phyloP scores from a whole-genome alignment of 345 rosid species.

The Fremontodendron californicum region DNA sequence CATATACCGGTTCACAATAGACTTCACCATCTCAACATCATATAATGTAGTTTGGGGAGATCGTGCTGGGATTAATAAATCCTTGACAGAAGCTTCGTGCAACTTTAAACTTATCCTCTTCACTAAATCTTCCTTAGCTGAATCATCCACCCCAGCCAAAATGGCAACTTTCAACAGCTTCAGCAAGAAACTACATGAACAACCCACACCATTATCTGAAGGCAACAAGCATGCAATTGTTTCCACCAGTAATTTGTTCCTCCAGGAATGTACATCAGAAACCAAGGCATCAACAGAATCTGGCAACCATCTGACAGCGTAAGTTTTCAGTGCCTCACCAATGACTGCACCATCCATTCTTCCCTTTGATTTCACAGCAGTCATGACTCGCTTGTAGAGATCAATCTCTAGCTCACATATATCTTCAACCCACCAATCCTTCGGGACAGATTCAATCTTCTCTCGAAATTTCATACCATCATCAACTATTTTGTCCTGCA shows the following conservation, averaged over 20 bases:
- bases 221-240: slow-evolving; percentile 66
- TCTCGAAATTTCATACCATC: slow-evolving; percentile 37
- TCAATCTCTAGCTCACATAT: slow-evolving; percentile 74
- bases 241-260: slow-evolving; percentile 61
- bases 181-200: slow-evolving; percentile 77
- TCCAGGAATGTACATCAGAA: slow-evolving; percentile 39
- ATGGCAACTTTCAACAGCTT: slow-evolving; percentile 65
- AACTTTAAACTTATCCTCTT: slow-evolving; percentile 57
- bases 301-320: slow-evolving; percentile 77
- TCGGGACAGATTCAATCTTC: slow-evolving; percentile 57
- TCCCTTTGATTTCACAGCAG: slow-evolving; percentile 65
- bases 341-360: slow-evolving; percentile 63
- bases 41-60: slow-evolving; percentile 44
- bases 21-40: slow-evolving; percentile 61
- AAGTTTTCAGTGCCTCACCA: slow-evolving; percentile 74
- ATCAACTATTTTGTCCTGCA: slow-evolving; percentile 41
- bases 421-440: slow-evolving; percentile 99
- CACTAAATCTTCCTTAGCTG: slow-evolving; percentile 45
- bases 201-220: slow-evolving; percentile 45
- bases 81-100: slow-evolving; percentile 67
- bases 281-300: slow-evolving; percentile 52
- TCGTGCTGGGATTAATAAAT: slow-evolving; percentile 52
- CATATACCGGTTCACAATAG: slow-evolving; percentile 45
- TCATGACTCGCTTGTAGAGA: slow-evolving; percentile 63
- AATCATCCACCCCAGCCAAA: slow-evolving; percentile 58